A percentile compares a stretch with the other conserved stretches of the same genome.
Conservation (phyloP, 140 eudicot genomes). For the Oenanthe javanica region DNA sequence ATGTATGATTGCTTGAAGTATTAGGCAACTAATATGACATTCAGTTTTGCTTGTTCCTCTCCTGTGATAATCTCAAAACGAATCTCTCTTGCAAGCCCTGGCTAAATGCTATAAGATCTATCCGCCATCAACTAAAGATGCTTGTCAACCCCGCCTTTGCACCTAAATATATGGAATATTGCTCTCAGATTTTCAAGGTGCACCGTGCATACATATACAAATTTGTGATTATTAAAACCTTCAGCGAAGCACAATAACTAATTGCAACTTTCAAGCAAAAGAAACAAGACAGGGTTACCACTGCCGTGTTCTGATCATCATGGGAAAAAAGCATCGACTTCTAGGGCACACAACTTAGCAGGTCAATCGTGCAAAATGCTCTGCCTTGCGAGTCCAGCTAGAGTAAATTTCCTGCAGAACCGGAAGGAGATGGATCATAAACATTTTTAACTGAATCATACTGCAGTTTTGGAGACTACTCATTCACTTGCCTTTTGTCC, state of each 20-base stretch:
- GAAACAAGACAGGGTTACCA: conserved; percentile 38
- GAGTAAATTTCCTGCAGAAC: conserved; percentile 66
- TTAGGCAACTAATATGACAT: background rate
- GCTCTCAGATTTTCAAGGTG: background rate
- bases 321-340: conserved; percentile 73
- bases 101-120: conserved; percentile 60
- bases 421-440: background rate
- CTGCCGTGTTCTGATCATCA: conserved; percentile 71
- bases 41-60: conserved; percentile 34
- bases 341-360: conserved; percentile 57
- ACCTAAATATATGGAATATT: conserved; percentile 28
- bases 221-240: background rate
- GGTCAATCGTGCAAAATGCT: conserved; percentile 61
- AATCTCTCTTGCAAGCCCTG: conserved; percentile 45
- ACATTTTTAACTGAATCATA: background rate
- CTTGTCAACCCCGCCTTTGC: conserved; percentile 68
- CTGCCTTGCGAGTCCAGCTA: conserved; percentile 90
- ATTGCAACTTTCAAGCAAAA: background rate
- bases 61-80: conserved; percentile 41
- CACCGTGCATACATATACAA: background rate
- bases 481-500: background rate
- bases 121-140: conserved; percentile 63
- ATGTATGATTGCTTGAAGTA: background rate
- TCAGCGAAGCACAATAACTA: background rate
- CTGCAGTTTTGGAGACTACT: background rate